These are phyloP conservation scores for Metschnikowia santaceciliae DNA, from an alignment of 805 yeast genomes.

Conservation along the genomic window DNA sequence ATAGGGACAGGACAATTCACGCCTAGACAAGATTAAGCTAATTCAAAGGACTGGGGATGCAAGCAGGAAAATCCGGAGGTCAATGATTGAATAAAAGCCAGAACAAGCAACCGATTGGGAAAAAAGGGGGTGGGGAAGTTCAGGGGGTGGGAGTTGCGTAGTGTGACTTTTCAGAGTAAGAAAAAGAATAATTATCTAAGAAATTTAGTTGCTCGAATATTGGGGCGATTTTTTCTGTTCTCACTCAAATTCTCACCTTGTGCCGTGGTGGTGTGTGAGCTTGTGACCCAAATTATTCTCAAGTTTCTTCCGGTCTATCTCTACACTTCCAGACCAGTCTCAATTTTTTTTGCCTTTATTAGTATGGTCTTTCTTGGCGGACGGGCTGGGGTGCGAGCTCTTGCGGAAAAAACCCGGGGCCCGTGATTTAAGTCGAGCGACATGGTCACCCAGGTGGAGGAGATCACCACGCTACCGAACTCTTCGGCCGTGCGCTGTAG, in stretches of 20 bases:
- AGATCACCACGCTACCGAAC: not conserved
- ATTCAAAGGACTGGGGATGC: not conserved
- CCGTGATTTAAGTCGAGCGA: not conserved
- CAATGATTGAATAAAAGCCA: not conserved
- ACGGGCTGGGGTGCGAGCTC: not conserved
- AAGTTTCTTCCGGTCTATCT: not conserved
- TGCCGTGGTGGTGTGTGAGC: slow-evolving; percentile 4
- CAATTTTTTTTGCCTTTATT: not conserved
- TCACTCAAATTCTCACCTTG: slow-evolving; percentile 5
- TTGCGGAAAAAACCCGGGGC: not conserved
- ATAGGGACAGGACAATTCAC: slow-evolving; percentile 1
- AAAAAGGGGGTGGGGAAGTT: not conserved
- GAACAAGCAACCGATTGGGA: not conserved
- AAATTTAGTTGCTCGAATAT: slow-evolving; percentile 3
- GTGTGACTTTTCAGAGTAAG: not conserved
- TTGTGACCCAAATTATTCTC: not conserved
- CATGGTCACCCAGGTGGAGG: not conserved
- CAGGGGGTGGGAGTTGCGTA: not conserved
- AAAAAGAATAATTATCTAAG: not conserved
- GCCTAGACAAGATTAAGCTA: not conserved
- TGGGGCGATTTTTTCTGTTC: slow-evolving; percentile 5
- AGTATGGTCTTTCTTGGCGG: not conserved
- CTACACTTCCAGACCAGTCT: not conserved
- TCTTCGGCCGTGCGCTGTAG: not conserved
- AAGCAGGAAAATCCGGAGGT: not conserved